Evolutionary conservation across 495 filamentous ascomycete genomes (phyloP), one percentile per base, ranked within the genome.

Genomic region (Echria macrotheca): DNA sequence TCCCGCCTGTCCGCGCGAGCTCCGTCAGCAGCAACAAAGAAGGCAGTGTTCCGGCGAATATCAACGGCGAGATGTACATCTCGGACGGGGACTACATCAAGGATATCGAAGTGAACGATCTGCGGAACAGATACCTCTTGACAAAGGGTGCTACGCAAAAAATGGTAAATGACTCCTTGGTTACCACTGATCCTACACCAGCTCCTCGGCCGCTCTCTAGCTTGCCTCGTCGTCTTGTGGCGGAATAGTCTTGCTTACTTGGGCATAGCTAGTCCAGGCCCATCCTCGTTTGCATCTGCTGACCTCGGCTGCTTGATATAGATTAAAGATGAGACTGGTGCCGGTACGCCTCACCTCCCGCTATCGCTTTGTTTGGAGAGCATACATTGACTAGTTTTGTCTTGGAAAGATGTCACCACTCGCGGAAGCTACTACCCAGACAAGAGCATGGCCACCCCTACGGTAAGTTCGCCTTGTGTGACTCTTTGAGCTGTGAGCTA

Each of bases 291-390:
- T 86, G 83, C 89, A 89, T 86, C 84, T 94, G 91, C 93, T 98
- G 84, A 98, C 93, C 81, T 84, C 79, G 68, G 69, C 72, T 85
- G 79, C 86, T 80, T 93, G 86, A 87, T 88, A 66, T 96, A 98
- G 93, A 98, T 98, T 58, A 95, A 96, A 87, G 91, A 97, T 75
- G 87, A 96, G 64, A 96, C 93, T 85, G 93, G 93, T 83, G 91
- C 93, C 77, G 93, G 93, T 98, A 98, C 83, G 93, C 84, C 78
- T 74, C 31, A 69, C 79, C 60, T 67, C 54, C 23, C 52, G 59
- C 57, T 55, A 65, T 32, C 41, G 61, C 66, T 65, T 67, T 66
- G 68, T 66, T 68, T 65, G 67, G 76, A 74, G 67, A 69, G 69
- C 69, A 49, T 72, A 73, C 70, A 79, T 78, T 76, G 64, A 72